Evolutionary conservation across 148 eudicot genomes (phyloP).

Genomic region (Arbutus unedo): DNA sequence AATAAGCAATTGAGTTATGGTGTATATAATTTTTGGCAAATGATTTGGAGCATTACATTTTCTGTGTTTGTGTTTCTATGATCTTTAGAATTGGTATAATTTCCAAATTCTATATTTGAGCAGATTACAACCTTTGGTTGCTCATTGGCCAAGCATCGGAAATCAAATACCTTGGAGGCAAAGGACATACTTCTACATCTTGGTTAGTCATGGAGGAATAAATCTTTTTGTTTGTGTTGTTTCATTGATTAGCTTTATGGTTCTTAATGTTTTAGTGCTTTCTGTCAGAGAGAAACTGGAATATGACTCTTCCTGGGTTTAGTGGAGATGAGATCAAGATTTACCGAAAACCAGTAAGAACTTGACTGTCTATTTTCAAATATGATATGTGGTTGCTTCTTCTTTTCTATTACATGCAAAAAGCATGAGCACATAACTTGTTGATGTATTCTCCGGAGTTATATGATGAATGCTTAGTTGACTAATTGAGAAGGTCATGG

Average conservation of each 20-base stretch:
- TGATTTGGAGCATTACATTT: not conserved
- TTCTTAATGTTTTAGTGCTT: conserved; percentile 15
- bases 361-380: not conserved
- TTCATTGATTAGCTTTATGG: not conserved
- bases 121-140: conserved; percentile 92
- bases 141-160: conserved; percentile 94
- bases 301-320: conserved; percentile 87
- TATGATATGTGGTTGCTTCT: not conserved
- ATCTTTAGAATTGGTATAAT: conserved; percentile 3
- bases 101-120: conserved; percentile 16
- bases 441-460: not conserved
- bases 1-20: too few relatives aligned
- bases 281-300: conserved; percentile 84
- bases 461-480: not conserved
- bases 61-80: conserved; percentile 1
- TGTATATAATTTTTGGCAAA: not conserved
- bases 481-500: not conserved
- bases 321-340: conserved; percentile 79
- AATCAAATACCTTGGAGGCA: conserved; percentile 82
- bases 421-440: not conserved
- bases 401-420: not conserved
- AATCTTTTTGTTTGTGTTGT: conserved; percentile 9
- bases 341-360: conserved; percentile 70
- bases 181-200: conserved; percentile 92
- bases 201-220: conserved; percentile 48